phyloP scores from a whole-genome alignment of 352 stramenopile genomes.

The Phytophthora sp. region DNA sequence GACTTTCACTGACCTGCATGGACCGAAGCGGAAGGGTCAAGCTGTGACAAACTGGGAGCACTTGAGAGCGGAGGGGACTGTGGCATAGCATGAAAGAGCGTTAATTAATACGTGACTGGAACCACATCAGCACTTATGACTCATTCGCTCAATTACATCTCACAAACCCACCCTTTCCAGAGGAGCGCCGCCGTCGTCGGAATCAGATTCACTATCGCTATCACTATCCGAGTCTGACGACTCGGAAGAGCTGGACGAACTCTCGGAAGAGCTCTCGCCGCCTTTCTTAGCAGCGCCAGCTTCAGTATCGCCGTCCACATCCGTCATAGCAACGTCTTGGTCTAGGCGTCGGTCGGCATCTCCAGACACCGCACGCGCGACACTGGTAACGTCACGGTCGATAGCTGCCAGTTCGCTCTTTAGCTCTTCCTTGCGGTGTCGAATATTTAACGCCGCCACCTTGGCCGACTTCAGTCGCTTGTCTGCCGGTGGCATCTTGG shows the following conservation, averaged over 20 bases:
- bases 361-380: background rate
- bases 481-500: conserved; percentile 53
- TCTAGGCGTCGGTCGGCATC: conserved; percentile 40
- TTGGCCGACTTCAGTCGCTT: conserved; percentile 86
- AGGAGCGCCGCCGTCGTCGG: conserved; percentile 72
- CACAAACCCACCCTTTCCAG: conserved; percentile 86
- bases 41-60: conserved; percentile 57
- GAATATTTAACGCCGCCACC: conserved; percentile 80
- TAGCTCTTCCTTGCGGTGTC: conserved; percentile 74
- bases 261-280: conserved; percentile 56
- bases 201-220: conserved; percentile 89
- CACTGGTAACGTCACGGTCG: conserved; percentile 42
- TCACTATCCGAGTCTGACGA: conserved; percentile 87
- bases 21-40: conserved; percentile 42
- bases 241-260: conserved; percentile 82
- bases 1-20: conserved; percentile 47
- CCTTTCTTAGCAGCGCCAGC: conserved; percentile 39
- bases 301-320: conserved; percentile 47
- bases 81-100: conserved; percentile 29
- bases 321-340: conserved; percentile 59
- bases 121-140: conserved; percentile 37
- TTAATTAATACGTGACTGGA: conserved; percentile 37
- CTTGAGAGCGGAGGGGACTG: conserved; percentile 69
- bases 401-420: conserved; percentile 82
- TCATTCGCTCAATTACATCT: conserved; percentile 57